Evolutionary conservation across 1,284 basidiomycete genomes (phyloP), one percentile per base, ranked within the genome.

Genomic region (Mycosarcoma mackinlayi): DNA sequence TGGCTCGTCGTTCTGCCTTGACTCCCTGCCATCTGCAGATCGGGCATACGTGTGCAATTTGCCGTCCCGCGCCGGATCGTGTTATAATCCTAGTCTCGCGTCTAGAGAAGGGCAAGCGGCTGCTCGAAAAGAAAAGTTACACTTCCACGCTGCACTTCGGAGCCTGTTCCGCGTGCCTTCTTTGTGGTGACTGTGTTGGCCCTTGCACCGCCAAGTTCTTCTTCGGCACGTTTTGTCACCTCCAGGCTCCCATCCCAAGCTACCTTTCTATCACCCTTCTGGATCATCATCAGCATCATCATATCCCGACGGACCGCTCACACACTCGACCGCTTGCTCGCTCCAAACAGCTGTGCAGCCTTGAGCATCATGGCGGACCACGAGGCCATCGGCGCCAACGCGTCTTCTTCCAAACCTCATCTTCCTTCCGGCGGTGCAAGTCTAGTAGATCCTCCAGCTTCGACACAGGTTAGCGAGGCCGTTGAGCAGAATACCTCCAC

Each of bases 251-350:
- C n/a, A n/a, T n/a, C n/a, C n/a, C n/a, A n/a, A n/a, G n/a, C n/a
- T n/a, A 40, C 16, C 19, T 14, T 31, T 16, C n/a, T 14, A 21
- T 27, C 37, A 19, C 18, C 16, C 31, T 18, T 39, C 33, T n/a
- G n/a, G n/a, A 35, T 44, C 44, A 45, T 13, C 40, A 19, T 98
- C 79, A 86, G 96, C 30, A 75, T 14, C 6, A 23, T 11, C 44
- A 11, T 27, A 13, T 23, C 21, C 6, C 1, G n/a, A n/a, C n/a
- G n/a, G n/a, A n/a, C n/a, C n/a, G n/a, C n/a, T n/a, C n/a, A n/a
- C n/a, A n/a, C n/a, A 14, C 7, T 18, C 16, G 27, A 4, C 21
- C 28, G 11, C 28, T 11, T 46, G 19, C 25, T 2, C 10, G 37
- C 19, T 10, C 21, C 19, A 1, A n/a, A 23, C 34, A 13, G 25